A percentile compares a stretch with the other conserved stretches of the same genome.
Evolutionary conservation across 345 rosid genomes (phyloP).

Genomic region (Zanthoxylum bungeanum): DNA sequence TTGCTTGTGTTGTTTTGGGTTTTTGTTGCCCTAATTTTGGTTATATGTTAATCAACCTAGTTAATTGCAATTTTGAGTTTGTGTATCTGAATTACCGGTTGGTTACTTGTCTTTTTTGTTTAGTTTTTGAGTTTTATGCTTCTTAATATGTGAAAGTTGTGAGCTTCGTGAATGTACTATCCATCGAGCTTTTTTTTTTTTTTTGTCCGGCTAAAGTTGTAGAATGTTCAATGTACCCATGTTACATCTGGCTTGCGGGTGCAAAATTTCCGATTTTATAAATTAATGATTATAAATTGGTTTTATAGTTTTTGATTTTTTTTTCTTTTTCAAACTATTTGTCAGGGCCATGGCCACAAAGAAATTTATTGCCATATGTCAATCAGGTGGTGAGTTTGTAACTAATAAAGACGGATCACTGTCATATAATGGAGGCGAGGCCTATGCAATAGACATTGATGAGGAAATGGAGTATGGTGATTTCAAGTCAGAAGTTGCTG

Average conservation of each 20-base stretch:
- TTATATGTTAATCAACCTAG: neutral
- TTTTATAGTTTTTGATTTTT: neutral
- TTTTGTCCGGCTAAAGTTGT: neutral
- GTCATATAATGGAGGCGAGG: slow-evolving; percentile 76
- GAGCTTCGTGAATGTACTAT: neutral
- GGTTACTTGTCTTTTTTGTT: neutral
- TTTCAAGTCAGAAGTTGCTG: slow-evolving; percentile 79
- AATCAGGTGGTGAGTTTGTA: slow-evolving; percentile 86
- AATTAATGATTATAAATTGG: neutral
- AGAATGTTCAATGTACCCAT: neutral
- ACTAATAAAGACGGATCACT: slow-evolving; percentile 60
- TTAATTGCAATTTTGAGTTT: neutral
- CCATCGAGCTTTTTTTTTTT: no score
- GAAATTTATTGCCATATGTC: slow-evolving; percentile 91
- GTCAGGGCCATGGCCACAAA: slow-evolving; percentile 61
- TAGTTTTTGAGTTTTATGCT: no score
- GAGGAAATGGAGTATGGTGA: slow-evolving; percentile 48
- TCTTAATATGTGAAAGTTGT: neutral
- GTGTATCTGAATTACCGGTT: neutral
- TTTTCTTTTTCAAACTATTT: slow-evolving; percentile 1
- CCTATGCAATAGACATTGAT: slow-evolving; percentile 76
- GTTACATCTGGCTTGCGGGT: neutral
- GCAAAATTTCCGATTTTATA: neutral
- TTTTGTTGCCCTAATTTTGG: neutral
- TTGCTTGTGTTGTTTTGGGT: neutral